Percentiles rank a stretch among this genome's conserved stretches.
phyloP scores from a whole-genome alignment of 1,284 basidiomycete genomes.

The Inonotus hispidus region DNA sequence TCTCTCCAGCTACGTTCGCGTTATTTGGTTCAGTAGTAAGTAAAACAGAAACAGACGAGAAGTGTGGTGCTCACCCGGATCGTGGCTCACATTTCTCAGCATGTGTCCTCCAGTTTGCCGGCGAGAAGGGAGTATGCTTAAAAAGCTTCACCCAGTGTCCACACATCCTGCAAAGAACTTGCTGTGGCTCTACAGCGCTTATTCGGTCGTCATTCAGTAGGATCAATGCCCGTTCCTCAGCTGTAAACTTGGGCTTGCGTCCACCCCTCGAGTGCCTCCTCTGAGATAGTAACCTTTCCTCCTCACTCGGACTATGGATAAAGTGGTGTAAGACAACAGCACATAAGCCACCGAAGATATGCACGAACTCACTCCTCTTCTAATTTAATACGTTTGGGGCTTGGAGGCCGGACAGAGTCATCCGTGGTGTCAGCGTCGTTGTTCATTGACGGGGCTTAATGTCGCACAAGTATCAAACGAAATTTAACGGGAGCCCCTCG shows the following conservation, averaged over 20 bases:
- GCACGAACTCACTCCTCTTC: conserved; percentile 14
- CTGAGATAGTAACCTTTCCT: conserved; percentile 1
- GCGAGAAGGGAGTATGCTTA: conserved; percentile 16
- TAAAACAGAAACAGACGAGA: too few relatives aligned
- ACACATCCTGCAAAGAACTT: conserved; percentile 19
- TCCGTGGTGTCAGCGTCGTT: background rate
- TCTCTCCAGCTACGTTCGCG: conserved; percentile 9
- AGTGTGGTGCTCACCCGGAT: conserved; percentile 15
- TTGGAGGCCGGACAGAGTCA: conserved; percentile 2
- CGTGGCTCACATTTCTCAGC: conserved; percentile 16
- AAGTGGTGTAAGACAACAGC: background rate
- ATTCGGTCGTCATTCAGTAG: conserved; percentile 14
- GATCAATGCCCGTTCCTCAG: conserved; percentile 10
- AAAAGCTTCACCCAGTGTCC: conserved; percentile 19
- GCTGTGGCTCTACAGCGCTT: conserved; percentile 17
- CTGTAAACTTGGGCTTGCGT: conserved; percentile 6
- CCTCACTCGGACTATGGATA: conserved; percentile 5
- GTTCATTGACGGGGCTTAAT: background rate
- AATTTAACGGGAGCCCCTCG: conserved; percentile 10
- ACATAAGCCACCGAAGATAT: background rate
- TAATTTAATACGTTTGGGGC: conserved; percentile 14
- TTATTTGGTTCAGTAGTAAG: background rate
- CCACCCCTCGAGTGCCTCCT: background rate
- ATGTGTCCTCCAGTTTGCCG: conserved; percentile 17
- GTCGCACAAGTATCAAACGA: conserved; percentile 16